These are phyloP conservation scores for Cladosporium colombiae DNA, from an alignment of 2,329 filamentous ascomycete genomes.

Conservation along the genomic window DNA sequence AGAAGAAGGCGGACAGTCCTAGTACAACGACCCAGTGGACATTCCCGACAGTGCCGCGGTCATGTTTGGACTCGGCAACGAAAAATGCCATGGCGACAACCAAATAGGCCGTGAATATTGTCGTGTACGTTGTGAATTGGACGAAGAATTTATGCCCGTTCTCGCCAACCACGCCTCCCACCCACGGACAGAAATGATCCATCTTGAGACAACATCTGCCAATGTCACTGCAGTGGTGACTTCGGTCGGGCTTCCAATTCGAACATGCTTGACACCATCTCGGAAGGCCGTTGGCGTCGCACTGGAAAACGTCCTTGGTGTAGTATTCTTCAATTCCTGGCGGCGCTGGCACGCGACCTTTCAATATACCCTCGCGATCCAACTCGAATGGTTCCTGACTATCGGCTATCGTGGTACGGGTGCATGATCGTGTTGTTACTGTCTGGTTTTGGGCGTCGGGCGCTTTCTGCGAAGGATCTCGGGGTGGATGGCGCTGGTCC, in stretches of 20 bases:
- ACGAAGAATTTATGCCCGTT: slow-evolving; percentile 88
- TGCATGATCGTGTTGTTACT: slow-evolving; percentile 24
- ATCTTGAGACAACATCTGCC: slow-evolving; percentile 41
- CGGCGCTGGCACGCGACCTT: slow-evolving; percentile 53
- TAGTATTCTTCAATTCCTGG: slow-evolving; percentile 76
- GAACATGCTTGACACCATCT: slow-evolving; percentile 82
- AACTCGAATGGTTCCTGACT: slow-evolving; percentile 31
- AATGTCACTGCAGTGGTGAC: slow-evolving; percentile 83
- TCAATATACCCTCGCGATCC: slow-evolving; percentile 28
- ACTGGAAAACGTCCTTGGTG: slow-evolving; percentile 79
- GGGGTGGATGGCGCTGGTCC: slow-evolving; percentile 56
- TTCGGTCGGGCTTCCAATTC: slow-evolving; percentile 84
- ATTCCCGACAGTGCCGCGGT: slow-evolving; percentile 38
- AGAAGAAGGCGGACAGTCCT: slow-evolving; percentile 70
- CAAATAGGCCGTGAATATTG: slow-evolving; percentile 65
- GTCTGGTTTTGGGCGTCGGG: slow-evolving; percentile 17
- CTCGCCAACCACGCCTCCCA: slow-evolving; percentile 89
- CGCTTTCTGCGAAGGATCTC: slow-evolving; percentile 22
- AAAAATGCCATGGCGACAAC: slow-evolving; percentile 67
- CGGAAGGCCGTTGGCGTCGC: slow-evolving; percentile 79
- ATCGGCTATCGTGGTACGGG: slow-evolving; percentile 24
- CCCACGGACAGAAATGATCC: slow-evolving; percentile 78
- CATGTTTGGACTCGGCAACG: slow-evolving; percentile 49
- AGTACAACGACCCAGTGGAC: slow-evolving; percentile 67
- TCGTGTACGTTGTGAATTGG: slow-evolving; percentile 77